Evolutionary conservation across 1,284 basidiomycete genomes (phyloP).

Genomic region (Termitomyces sp.): DNA sequence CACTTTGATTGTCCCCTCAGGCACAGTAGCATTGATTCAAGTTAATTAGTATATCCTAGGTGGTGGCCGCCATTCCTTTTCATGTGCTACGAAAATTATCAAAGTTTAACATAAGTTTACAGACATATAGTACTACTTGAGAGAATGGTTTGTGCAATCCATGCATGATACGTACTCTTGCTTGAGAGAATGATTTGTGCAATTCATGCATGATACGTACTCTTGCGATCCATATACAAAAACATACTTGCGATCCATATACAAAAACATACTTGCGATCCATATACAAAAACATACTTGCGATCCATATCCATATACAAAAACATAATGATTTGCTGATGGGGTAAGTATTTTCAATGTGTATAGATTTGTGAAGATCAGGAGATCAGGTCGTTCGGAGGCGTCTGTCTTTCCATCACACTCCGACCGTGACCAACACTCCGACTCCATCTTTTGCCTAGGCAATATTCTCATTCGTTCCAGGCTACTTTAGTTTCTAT

Average conservation of each 20-base stretch:
- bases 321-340: constrained; percentile 1
- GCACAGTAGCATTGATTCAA: too few relatives aligned
- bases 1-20: too few relatives aligned
- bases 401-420: neutral
- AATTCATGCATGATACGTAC: too few relatives aligned
- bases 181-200: neutral
- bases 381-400: too few relatives aligned
- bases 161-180: too few relatives aligned
- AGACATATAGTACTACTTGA: neutral
- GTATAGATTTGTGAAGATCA: neutral
- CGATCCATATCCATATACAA: neutral
- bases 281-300: too few relatives aligned
- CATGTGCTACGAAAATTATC: neutral
- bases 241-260: neutral
- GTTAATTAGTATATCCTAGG: too few relatives aligned
- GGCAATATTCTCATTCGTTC: constrained; percentile 1
- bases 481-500: neutral
- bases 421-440: neutral
- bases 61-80: too few relatives aligned
- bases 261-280: neutral
- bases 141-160: neutral
- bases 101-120: neutral
- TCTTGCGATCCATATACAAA: too few relatives aligned
- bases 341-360: neutral
- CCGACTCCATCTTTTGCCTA: neutral